Evolutionary conservation across 371 early-diverging fungal species (phyloP), one percentile per base, ranked within the genome.

Genomic region (Circinella umbellata): DNA sequence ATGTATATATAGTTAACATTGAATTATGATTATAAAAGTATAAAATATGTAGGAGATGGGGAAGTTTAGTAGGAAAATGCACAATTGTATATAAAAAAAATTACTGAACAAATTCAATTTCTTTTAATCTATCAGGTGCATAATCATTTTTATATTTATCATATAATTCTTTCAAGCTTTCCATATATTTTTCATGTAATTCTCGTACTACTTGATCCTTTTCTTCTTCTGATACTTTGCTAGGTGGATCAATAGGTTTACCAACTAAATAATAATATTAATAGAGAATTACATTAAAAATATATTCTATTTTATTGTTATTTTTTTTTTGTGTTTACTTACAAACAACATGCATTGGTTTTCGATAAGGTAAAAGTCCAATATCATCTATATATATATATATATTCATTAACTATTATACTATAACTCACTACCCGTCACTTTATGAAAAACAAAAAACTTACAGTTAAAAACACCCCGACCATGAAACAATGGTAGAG

Each of bases 101-200:
- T 55, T 73, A 88, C 49, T 82, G 86, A 27, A 88, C 75, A 69
- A 87, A 80, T 20, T 75, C 77, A 67, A 88, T 70, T 54, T 87
- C 89, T 64, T 81, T 80, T 1, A 74, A 79, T 54, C 89, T 76
- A 72, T 82, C 77, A n/a, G 68, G 69, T 14, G 85, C 90, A 55
- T 89, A 93, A 39, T 79, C 69, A 62, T 93, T 90, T 73, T 92
- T 90, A 80, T 90, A 88, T 51, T 84, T 76, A 36, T 88, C 81
- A 68, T 88, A 92, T 15, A 92, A 65, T 15, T 76, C 80, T 39
- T 87, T 70, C 14, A 96, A 76, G 54, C 77, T 80, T 8, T 74
- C 73, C 64, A 92, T 80, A 66, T 93, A 93, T 63, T 77, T 72
- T 14, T 75, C 76, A 57, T 93, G 93, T 4, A 87, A 72, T 7